phyloP scores from a whole-genome alignment of 2,329 filamentous ascomycete genomes.

The Bipolaris cookei region DNA sequence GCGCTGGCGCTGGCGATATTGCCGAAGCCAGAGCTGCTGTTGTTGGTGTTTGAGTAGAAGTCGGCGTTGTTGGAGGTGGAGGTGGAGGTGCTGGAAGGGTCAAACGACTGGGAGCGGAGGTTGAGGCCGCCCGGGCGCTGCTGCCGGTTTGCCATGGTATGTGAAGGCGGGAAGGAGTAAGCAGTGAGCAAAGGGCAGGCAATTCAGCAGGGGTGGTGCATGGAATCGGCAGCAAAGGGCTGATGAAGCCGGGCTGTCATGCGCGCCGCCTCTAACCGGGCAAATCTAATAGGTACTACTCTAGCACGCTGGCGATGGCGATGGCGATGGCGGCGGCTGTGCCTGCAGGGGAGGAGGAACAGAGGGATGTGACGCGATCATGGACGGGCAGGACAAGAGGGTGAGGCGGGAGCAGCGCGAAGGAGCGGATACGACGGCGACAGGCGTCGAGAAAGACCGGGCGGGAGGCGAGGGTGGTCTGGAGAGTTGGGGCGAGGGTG shows the following conservation, averaged over 20 bases:
- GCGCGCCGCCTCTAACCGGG: constrained; percentile 38
- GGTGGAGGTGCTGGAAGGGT: constrained; percentile 32
- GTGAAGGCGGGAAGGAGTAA: constrained; percentile 15
- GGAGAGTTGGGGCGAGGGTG: neutral
- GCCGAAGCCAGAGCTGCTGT: constrained; percentile 14
- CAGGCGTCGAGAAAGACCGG: constrained; percentile 11
- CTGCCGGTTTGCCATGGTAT: constrained; percentile 36
- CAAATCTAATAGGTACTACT: constrained; percentile 28
- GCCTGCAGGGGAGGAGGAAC: constrained; percentile 13
- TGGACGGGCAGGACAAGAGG: constrained; percentile 2
- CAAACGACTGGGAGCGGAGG: constrained; percentile 43
- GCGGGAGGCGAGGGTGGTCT: neutral
- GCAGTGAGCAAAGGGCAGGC: constrained; percentile 2
- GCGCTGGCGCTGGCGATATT: constrained; percentile 30
- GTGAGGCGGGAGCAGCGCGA: constrained; percentile 27
- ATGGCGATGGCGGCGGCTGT: constrained; percentile 13
- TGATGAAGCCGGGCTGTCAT: constrained; percentile 39
- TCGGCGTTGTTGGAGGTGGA: constrained; percentile 18
- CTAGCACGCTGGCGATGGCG: neutral
- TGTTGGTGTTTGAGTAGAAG: neutral
- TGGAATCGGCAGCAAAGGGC: constrained; percentile 28
- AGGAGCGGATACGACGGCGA: constrained; percentile 40
- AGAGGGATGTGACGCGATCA: constrained; percentile 9
- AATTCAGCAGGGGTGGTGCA: constrained; percentile 30
- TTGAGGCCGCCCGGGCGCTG: constrained; percentile 44